These are phyloP conservation scores for Pythium aristosporum DNA, from an alignment of 352 stramenopile species.

Conservation along the genomic window DNA sequence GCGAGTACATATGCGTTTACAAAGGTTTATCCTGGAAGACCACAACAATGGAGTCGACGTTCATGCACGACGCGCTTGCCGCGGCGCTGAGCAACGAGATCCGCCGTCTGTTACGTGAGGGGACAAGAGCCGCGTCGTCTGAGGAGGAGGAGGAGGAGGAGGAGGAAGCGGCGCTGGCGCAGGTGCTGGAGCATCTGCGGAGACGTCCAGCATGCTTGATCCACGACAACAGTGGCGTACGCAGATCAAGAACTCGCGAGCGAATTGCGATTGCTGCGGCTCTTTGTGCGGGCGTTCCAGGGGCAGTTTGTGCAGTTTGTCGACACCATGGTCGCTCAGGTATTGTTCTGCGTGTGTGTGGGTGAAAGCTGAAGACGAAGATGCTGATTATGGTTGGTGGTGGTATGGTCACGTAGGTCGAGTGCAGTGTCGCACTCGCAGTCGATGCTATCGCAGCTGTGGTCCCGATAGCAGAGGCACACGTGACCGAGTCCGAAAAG, in stretches of 20 bases:
- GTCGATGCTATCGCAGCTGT: slow-evolving; percentile 22
- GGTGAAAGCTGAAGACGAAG: neutral
- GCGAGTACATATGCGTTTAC: neutral
- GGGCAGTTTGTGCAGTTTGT: slow-evolving; percentile 47
- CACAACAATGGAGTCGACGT: slow-evolving; percentile 2
- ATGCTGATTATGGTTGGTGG: neutral
- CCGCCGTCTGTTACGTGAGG: neutral
- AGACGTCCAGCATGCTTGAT: neutral
- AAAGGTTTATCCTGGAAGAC: neutral
- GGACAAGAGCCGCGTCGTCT: neutral
- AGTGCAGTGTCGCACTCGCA: slow-evolving; percentile 23
- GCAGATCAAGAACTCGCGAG: slow-evolving; percentile 6
- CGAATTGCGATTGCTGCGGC: slow-evolving; percentile 44
- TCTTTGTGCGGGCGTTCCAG: slow-evolving; percentile 64
- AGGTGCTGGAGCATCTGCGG: slow-evolving; percentile 15
- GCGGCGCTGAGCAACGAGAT: slow-evolving; percentile 4
- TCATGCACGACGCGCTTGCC: slow-evolving; percentile 4
- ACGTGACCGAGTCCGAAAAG: slow-evolving; percentile 8
- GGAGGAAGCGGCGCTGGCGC: neutral
- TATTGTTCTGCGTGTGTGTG: neutral
- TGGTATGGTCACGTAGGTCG: neutral
- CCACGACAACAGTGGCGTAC: neutral
- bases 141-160: neutral
- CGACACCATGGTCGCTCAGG: slow-evolving; percentile 31
- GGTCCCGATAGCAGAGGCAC: slow-evolving; percentile 14